Evolutionary conservation across 164 flowering plant genomes (phyloP).

Genomic region (Macadamia integrifolia): DNA sequence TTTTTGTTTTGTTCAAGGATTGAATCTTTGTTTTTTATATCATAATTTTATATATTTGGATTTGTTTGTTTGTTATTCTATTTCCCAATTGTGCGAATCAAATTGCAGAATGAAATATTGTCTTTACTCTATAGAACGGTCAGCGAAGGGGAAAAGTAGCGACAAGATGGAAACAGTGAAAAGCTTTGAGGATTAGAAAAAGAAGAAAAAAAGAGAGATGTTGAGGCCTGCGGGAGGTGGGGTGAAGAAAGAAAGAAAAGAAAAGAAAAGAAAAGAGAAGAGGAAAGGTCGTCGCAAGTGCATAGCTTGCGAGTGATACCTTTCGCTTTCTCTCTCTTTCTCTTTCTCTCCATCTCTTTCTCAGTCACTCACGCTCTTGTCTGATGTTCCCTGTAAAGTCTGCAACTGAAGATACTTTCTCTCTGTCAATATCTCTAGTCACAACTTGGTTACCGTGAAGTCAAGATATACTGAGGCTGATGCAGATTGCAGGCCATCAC

Average conservation of each 20-base stretch:
- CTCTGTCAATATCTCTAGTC: too few relatives aligned
- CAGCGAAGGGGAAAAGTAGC: constrained; percentile 25
- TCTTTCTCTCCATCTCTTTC: background rate
- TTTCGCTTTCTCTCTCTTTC: background rate
- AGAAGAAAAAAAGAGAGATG: too few relatives aligned
- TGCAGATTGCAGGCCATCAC: background rate
- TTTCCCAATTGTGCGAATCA: constrained; percentile 8
- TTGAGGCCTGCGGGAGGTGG: too few relatives aligned
- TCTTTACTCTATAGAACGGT: constrained; percentile 19
- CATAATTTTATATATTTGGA: too few relatives aligned
- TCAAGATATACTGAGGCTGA: constrained; percentile 6
- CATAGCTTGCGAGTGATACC: background rate
- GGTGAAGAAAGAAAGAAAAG: background rate
- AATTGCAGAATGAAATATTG: constrained; percentile 1
- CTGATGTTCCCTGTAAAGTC: too few relatives aligned
- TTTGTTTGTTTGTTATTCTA: too few relatives aligned
- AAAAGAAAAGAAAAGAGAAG: background rate
- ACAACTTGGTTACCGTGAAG: constrained; percentile 1
- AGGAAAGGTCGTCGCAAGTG: background rate
- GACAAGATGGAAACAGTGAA: constrained; percentile 12
- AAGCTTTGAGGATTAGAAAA: background rate
- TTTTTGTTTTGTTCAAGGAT: too few relatives aligned
- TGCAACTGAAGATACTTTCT: too few relatives aligned
- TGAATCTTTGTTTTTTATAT: background rate
- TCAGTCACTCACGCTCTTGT: too few relatives aligned